Base-by-base conservation (phyloP, 2,329 filamentous ascomycete genomes). In the Ophiostoma tasmaniense region DNA sequence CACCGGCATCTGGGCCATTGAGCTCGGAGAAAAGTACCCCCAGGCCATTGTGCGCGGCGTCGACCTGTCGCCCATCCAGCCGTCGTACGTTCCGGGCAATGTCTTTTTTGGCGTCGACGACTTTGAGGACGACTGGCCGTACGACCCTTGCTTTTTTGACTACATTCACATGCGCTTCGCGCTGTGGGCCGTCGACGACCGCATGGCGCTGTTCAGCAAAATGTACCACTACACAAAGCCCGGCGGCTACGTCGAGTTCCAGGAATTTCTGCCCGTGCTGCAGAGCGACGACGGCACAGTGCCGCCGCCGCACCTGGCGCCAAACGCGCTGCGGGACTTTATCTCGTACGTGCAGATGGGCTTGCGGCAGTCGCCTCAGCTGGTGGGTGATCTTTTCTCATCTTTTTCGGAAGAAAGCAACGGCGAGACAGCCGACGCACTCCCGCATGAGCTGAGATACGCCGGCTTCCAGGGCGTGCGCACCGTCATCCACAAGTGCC, bases 11-110 rank as follows among this genome's bases (percentile, higher is more conserved):
- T 85, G 83, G 83, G 80, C 79, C 62, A 78, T 83, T 64, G 80
- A 84, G 84, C 82, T 84, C 71, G 82, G 80, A 68, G 82, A 85
- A 68, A 75, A 75, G 39, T 84, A 81, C 68, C 80, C 81, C 4
- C 76, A 78, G 1, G 75, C 80, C 0, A 75, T 74, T 37, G 80
- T 85, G 62, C 80, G 80, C 55, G 82, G 82, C 70, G 79, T 83
- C 75, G 83, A 84, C 71, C 75, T 84, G 2, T 84, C 83, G 1
- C 82, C 82, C 0, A 85, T 84, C 55, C 83, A 85, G 66, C 82
- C 83, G 0, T 80, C 80, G 65, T 82, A 80, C 74, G 81, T 84
- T 0, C 82, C 82, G 1, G 78, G 81, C 67, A 85, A 84, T 68
- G 81, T 82, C n/a, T 77, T 79, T 30, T 84, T 84, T 71, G 78